Evolutionary conservation across 177 flowering plant species (phyloP).

Genomic region (Vitis hybrid): DNA sequence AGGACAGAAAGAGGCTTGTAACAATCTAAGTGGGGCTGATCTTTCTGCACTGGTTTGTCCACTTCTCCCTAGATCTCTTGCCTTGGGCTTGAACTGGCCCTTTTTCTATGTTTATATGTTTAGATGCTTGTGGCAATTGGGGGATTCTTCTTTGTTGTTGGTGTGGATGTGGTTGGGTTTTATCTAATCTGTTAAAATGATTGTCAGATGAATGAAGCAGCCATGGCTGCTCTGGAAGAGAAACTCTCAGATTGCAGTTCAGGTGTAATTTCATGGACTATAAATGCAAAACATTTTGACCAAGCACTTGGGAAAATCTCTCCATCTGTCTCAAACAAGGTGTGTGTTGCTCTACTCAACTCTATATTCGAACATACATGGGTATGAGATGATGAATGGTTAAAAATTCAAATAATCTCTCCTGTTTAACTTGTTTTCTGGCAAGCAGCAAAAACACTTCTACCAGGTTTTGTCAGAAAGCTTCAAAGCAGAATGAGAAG

Average conservation of each 20-base stretch:
- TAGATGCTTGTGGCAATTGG: no score
- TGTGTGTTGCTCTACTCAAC: conserved; percentile 14
- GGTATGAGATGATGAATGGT: neutral
- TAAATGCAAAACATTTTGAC: conserved; percentile 62
- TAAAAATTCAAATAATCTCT: neutral
- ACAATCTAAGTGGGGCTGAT: conserved; percentile 90
- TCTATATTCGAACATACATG: neutral
- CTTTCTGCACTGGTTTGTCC: conserved; percentile 72
- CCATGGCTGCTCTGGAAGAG: conserved; percentile 69
- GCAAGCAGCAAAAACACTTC: conserved; percentile 35
- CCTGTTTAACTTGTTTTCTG: neutral
- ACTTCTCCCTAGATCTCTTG: neutral
- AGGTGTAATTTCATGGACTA: conserved; percentile 28
- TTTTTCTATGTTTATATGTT: no score
- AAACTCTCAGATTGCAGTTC: conserved; percentile 16
- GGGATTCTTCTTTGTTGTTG: no score
- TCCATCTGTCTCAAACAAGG: conserved; percentile 76
- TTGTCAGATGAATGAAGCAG: conserved; percentile 73
- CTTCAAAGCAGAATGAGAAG: conserved; percentile 30
- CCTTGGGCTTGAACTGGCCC: neutral
- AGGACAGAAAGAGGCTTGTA: conserved; percentile 55
- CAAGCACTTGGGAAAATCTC: conserved; percentile 46
- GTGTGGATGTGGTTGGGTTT: neutral
- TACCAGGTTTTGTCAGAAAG: conserved; percentile 28
- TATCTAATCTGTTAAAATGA: neutral